These are phyloP conservation scores for Colletotrichum chrysophilum DNA, from an alignment of 2,329 filamentous ascomycete species.

Conservation along the genomic window DNA sequence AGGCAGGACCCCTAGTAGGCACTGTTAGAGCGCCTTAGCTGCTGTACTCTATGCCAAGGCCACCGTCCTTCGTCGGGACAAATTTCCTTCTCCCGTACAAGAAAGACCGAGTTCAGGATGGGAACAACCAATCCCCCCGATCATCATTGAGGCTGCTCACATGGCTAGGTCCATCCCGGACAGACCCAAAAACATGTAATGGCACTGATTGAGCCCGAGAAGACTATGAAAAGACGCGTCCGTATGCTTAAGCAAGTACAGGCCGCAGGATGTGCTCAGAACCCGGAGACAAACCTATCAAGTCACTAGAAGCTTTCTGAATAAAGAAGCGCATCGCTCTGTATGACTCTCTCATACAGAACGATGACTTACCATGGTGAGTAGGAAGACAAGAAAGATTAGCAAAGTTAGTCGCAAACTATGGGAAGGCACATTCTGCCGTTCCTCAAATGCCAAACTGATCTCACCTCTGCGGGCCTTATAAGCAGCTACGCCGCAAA, in stretches of 20 bases:
- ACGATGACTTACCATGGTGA: not conserved
- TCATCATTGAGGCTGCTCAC: not conserved
- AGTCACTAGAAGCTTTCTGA: not conserved
- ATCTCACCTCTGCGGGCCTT: not conserved
- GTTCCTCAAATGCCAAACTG: not conserved
- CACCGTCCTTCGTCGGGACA: too few relatives aligned
- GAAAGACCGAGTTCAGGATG: not conserved
- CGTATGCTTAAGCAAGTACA: not conserved
- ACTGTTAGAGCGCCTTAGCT: not conserved
- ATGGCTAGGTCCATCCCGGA: not conserved
- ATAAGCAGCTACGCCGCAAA: not conserved
- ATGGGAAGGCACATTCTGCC: not conserved
- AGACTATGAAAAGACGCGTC: fast-evolving
- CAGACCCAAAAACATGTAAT: not conserved
- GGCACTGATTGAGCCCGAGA: not conserved
- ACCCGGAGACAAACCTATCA: not conserved
- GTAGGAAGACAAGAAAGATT: not conserved
- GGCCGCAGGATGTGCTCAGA: not conserved
- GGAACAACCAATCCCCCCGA: not conserved
- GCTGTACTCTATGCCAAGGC: not conserved
- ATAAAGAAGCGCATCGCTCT: not conserved
- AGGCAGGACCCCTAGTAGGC: too few relatives aligned
- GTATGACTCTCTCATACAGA: fast-evolving
- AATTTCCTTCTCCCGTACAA: not conserved
- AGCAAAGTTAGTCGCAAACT: not conserved